Conservation (phyloP, 2,329 filamentous ascomycete species). For the Bipolaris sorokiniana region DNA sequence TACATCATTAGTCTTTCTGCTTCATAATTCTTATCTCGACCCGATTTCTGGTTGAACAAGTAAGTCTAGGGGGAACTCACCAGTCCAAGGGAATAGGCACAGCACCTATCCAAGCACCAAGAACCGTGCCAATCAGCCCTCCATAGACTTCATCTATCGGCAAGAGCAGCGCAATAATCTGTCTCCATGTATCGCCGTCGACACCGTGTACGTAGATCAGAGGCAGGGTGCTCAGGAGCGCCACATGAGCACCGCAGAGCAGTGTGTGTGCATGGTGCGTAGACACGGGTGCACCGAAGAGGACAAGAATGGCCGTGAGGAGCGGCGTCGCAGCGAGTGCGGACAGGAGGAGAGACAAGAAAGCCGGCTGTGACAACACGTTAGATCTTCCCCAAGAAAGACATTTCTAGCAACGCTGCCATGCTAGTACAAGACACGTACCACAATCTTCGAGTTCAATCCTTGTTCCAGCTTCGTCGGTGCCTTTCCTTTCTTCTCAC, state of each 20-base stretch:
- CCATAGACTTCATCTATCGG: conserved; percentile 88
- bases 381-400: not conserved
- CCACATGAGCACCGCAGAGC: conserved; percentile 80
- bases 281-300: conserved; percentile 90
- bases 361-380: conserved; percentile 61
- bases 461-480: conserved; percentile 34
- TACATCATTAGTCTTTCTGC: not conserved
- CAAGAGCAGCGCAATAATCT: conserved; percentile 69
- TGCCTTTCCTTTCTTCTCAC: conserved; percentile 45
- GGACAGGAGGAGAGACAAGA: conserved; percentile 70
- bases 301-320: conserved; percentile 69
- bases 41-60: not conserved
- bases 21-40: not conserved
- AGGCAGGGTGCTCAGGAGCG: conserved; percentile 77
- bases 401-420: not conserved
- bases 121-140: conserved; percentile 73
- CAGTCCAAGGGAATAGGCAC: conserved; percentile 96
- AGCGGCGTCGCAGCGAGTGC: conserved; percentile 63
- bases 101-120: conserved; percentile 92
- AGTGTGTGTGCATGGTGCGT: conserved; percentile 79
- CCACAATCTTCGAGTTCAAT: conserved; percentile 48
- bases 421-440: conserved; percentile 36
- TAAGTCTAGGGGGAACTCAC: conserved; percentile 52
- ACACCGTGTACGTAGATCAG: conserved; percentile 87
- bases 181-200: conserved; percentile 71